phyloP scores from a whole-genome alignment of 164 flowering plant genomes.

The Magnolia officinalis region DNA sequence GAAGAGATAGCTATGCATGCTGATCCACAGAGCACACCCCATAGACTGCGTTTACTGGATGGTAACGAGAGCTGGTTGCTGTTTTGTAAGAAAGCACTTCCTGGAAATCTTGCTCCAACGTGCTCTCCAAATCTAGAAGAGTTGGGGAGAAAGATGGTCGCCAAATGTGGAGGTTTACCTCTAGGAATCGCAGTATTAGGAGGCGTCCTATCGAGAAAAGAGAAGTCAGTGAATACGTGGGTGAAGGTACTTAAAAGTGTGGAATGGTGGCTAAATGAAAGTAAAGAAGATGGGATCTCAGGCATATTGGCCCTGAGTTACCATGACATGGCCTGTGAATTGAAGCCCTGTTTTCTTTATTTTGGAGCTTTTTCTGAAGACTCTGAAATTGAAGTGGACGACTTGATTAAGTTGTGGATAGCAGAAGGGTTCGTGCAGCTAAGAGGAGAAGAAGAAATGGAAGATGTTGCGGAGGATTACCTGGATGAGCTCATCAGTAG shows the following conservation, averaged over 20 bases:
- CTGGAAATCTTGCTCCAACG: not conserved
- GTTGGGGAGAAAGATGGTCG: not conserved
- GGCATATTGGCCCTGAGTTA: conserved; percentile 11
- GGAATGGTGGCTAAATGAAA: not conserved
- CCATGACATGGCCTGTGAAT: not conserved
- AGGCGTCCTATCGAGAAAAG: not conserved
- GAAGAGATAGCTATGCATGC: not conserved
- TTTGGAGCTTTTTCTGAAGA: not conserved
- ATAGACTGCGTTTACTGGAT: not conserved
- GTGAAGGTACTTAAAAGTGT: not conserved
- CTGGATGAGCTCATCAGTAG: not conserved
- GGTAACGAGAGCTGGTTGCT: not conserved
- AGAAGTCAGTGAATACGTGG: conserved; percentile 1
- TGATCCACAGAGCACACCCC: not conserved
- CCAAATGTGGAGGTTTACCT: not conserved
- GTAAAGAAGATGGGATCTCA: not conserved
- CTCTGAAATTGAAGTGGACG: not conserved
- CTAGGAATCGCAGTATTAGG: not conserved
- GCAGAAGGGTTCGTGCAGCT: not conserved
- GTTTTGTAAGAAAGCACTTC: not conserved
- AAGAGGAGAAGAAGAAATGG: not conserved
- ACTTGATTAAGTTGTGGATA: not conserved
- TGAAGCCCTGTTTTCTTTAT: not conserved
- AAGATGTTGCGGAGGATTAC: conserved; percentile 3
- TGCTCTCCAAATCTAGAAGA: not conserved